Percentiles rank a stretch among this genome's conserved stretches.
phyloP scores from a whole-genome alignment of 768 basidiomycete species.

The Rossbeevera mucosa region DNA sequence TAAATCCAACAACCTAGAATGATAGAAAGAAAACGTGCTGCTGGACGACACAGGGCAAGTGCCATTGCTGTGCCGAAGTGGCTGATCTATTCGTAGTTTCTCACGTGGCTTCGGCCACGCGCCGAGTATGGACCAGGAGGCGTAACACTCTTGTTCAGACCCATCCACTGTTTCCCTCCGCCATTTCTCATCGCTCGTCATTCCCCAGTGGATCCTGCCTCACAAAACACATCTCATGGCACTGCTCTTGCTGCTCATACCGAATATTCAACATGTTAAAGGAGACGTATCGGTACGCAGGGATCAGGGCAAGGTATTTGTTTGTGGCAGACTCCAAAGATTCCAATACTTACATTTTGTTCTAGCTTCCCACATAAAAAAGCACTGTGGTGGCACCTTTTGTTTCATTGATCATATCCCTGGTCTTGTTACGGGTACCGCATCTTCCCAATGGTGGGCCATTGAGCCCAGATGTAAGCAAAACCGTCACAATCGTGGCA shows the following conservation, averaged over 20 bases:
- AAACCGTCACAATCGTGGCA: conserved; percentile 5
- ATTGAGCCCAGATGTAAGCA: conserved; percentile 3
- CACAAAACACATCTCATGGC: background rate
- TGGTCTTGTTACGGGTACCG: conserved; percentile 6
- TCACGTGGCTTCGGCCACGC: conserved; percentile 32
- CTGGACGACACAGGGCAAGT: background rate
- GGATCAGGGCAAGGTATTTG: conserved; percentile 27
- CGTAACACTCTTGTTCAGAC: conserved; percentile 32
- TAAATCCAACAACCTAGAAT: background rate
- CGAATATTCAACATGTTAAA: background rate
- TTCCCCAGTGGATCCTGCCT: conserved; percentile 11
- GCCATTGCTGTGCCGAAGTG: conserved; percentile 6
- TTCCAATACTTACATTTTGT: conserved; percentile 8
- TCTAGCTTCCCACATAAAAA: background rate
- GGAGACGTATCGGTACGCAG: conserved; percentile 1
- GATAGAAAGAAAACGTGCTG: background rate
- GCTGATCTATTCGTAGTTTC: conserved; percentile 18
- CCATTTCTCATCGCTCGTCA: conserved; percentile 27
- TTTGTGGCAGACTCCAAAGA: conserved; percentile 6
- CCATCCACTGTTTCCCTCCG: conserved; percentile 28
- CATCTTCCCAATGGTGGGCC: conserved; percentile 17
- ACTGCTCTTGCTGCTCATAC: background rate
- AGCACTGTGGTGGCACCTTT: background rate
- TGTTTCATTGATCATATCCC: background rate
- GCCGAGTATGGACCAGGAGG: conserved; percentile 28